Percentiles rank a stretch among this genome's conserved stretches.
Evolutionary conservation across 192 early-diverging fungal species (phyloP).

Genomic region (Jimgerdemannia lactiflua): DNA sequence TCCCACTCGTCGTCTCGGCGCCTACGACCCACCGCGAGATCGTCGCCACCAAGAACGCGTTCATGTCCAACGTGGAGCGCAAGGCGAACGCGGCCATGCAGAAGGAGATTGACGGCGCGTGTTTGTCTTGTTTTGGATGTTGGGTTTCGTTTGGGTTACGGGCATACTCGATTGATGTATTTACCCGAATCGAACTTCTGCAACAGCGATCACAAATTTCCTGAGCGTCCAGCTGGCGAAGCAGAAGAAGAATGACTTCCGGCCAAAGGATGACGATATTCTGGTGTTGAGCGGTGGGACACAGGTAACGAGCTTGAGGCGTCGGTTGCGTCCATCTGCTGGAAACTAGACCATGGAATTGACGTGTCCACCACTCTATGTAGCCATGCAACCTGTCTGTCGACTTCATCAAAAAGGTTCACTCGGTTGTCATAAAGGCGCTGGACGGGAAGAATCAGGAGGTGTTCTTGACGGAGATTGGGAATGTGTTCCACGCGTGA

Average conservation of each 20-base stretch:
- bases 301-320: conserved; percentile 11
- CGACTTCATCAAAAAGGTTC: conserved; percentile 72
- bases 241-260: conserved; percentile 91
- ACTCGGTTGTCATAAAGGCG: conserved; percentile 50
- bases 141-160: conserved; percentile 6
- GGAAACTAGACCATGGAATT: no score
- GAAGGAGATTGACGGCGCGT: conserved; percentile 65
- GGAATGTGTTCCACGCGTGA: conserved; percentile 77
- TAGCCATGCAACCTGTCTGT: conserved; percentile 79
- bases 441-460: conserved; percentile 80
- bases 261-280: conserved; percentile 84
- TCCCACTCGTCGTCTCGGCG: conserved; percentile 60
- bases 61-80: conserved; percentile 79
- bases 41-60: conserved; percentile 83
- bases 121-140: neutral
- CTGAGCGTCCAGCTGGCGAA: conserved; percentile 61
- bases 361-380: neutral
- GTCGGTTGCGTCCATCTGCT: no score
- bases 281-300: conserved; percentile 68
- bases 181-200: neutral
- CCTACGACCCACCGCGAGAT: conserved; percentile 84
- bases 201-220: conserved; percentile 65
- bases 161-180: neutral
- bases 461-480: conserved; percentile 75
- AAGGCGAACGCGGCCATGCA: conserved; percentile 78